A percentile compares a stretch with the other conserved stretches of the same genome.
Evolutionary conservation across 2,329 filamentous ascomycete genomes (phyloP).

Genomic region (Aquanectria penicillioides): DNA sequence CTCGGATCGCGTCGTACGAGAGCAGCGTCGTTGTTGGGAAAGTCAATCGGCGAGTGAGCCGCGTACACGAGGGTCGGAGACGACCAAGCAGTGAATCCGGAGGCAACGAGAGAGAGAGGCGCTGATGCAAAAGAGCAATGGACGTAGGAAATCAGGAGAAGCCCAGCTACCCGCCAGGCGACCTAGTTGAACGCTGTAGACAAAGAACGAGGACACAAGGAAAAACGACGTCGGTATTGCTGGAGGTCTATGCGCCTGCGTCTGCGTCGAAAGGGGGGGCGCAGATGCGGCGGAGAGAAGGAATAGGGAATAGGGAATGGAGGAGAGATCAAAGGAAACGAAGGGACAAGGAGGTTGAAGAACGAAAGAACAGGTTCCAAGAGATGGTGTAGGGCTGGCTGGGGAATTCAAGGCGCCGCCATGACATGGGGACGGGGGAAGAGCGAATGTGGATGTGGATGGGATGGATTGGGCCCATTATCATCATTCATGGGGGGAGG

Average conservation of each 20-base stretch:
- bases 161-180: constrained; percentile 17
- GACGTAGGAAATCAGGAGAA: constrained; percentile 18
- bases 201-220: too few relatives aligned
- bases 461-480: constrained; percentile 22
- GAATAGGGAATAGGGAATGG: background rate
- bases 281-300: constrained; percentile 1
- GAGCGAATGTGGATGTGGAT: constrained; percentile 22
- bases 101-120: background rate
- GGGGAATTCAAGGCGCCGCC: constrained; percentile 26
- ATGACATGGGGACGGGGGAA: constrained; percentile 25
- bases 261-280: background rate
- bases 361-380: constrained; percentile 21
- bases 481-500: constrained; percentile 16
- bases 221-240: constrained; percentile 16
- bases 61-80: too few relatives aligned
- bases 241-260: constrained; percentile 13
- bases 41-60: too few relatives aligned
- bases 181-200: constrained; percentile 24
- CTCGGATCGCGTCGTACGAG: background rate
- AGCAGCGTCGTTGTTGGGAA: constrained; percentile 1
- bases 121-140: constrained; percentile 17
- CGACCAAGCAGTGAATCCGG: too few relatives aligned
- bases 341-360: background rate
- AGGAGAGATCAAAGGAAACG: constrained; percentile 5
- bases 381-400: constrained; percentile 26